Base-by-base conservation (phyloP, 352 stramenopile genomes). In the Phytophthora tentaculata region DNA sequence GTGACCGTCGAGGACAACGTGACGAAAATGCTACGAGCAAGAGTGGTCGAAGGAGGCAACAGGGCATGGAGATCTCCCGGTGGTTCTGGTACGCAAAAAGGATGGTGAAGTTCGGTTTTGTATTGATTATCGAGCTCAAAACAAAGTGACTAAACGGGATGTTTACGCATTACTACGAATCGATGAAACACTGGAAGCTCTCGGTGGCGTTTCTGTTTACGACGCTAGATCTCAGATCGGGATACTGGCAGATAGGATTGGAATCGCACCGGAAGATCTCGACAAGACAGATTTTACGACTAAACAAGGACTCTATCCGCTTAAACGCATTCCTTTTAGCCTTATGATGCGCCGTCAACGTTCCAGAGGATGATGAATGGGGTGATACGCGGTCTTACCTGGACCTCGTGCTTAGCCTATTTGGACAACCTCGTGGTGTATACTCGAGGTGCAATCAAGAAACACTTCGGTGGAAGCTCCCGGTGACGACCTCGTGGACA, bases 301-400 rank as follows among this genome's bases (percentile, higher is more conserved):
- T 39, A 39, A 32, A 7, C 26, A 32, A 32, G 26, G 26, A 7
- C 3, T 32, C 3, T 32, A 32, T 32, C 26, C 3, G 26, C 7
- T 32, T 32, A 32, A 7, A 6, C 47, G 47, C 0, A 54, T 54
- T 22, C 47, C 23, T 0, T 54, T 54, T 22, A 24, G 47, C 7
- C 13, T 49, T 13, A 10, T 9, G 35, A 54, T 26, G 47, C 47
- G 12, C 47, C 47, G 12, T 29, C 24, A 1, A 54, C 47, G 13
- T 54, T 54, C 23, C 23, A 54, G 23, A 19, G 23, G 5, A 39
- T 54, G 47, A 54, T 54, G 47, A 54, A 37, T 16, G 16, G 47
- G 3, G 47, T 54, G 13, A 5, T 54, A 5, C 10, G 23, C 2
- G 47, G 47, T 1, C 9, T 53, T 3, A 53, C 47, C 10, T 54